These are phyloP conservation scores for Blastobotrys mokoenaii DNA, from an alignment of 805 yeast species.

Conservation along the genomic window DNA sequence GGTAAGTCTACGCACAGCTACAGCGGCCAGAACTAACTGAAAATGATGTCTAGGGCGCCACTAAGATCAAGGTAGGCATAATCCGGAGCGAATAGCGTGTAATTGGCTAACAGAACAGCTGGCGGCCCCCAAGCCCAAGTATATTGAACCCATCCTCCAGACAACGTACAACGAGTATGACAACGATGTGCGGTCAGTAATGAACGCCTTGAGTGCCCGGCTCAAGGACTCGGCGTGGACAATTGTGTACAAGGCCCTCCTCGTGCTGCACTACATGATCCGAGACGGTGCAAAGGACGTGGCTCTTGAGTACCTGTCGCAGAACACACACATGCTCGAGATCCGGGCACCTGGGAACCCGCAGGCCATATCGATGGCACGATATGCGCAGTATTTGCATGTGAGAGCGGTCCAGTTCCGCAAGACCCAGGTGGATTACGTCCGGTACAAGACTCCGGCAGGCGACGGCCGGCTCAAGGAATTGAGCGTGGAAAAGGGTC, in stretches of 20 bases:
- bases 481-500: constrained; percentile 66
- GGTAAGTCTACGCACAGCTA: constrained; percentile 1
- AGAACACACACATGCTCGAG: constrained; percentile 44
- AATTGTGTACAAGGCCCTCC: constrained; percentile 73
- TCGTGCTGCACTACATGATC: constrained; percentile 83
- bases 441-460: constrained; percentile 44
- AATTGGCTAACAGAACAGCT: constrained; percentile 32
- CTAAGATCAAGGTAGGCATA: neutral
- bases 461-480: constrained; percentile 59
- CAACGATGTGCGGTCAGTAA: constrained; percentile 58
- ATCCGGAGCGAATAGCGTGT: neutral
- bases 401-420: constrained; percentile 59
- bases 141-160: constrained; percentile 84
- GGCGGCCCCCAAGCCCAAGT: constrained; percentile 97
- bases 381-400: constrained; percentile 65
- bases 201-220: constrained; percentile 53
- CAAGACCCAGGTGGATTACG: constrained; percentile 57
- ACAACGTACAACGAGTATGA: constrained; percentile 51
- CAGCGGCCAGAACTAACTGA: neutral
- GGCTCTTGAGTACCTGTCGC: constrained; percentile 52
- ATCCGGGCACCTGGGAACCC: constrained; percentile 25
- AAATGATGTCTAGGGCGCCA: neutral
- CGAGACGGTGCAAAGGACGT: constrained; percentile 82
- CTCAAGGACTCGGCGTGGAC: constrained; percentile 85
- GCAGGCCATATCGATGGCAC: constrained; percentile 36